These are phyloP conservation scores for Phytophthora sp. DNA, from an alignment of 352 stramenopile genomes.

Conservation along the genomic window DNA sequence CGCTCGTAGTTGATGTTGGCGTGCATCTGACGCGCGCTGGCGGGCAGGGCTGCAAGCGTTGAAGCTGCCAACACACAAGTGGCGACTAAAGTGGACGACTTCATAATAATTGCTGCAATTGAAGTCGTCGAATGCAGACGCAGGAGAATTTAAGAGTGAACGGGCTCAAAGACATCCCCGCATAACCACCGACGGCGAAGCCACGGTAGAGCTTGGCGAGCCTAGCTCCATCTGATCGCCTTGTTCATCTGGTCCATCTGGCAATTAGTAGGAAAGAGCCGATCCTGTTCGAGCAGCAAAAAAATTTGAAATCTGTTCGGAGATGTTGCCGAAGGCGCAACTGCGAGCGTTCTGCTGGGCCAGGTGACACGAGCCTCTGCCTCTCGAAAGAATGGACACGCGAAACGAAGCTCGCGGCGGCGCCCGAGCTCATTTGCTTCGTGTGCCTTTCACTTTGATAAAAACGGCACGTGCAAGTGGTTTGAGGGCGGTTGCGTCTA, in stretches of 20 bases:
- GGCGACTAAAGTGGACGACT: slow-evolving; percentile 10
- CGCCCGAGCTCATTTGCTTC: not conserved
- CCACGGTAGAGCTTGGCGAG: slow-evolving; percentile 2
- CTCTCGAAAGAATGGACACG: not conserved
- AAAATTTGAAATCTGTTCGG: slow-evolving; percentile 26
- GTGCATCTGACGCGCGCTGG: slow-evolving; percentile 31
- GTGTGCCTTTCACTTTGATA: not conserved
- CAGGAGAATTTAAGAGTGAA: slow-evolving; percentile 35
- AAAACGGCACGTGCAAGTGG: not conserved
- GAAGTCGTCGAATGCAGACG: not conserved
- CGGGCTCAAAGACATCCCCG: not conserved
- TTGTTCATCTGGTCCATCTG: slow-evolving; percentile 17
- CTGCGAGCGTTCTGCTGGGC: slow-evolving; percentile 10
- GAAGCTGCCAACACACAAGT: slow-evolving; percentile 12
- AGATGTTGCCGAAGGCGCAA: slow-evolving; percentile 7
- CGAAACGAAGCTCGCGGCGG: not conserved
- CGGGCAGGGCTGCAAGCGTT: slow-evolving; percentile 6
- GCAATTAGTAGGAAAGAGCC: slow-evolving; percentile 7
- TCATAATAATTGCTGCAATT: slow-evolving; percentile 19
- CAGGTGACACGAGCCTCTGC: slow-evolving; percentile 20
- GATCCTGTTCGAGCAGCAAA: slow-evolving; percentile 36
- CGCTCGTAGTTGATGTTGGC: slow-evolving; percentile 45
- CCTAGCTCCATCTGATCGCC: slow-evolving; percentile 25
- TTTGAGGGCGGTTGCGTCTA: not conserved
- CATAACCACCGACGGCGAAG: slow-evolving; percentile 21